Evolutionary conservation across 2,329 filamentous ascomycete species (phyloP), one percentile per base, ranked within the genome.

Genomic region (Aspergillus pseudoterreus): DNA sequence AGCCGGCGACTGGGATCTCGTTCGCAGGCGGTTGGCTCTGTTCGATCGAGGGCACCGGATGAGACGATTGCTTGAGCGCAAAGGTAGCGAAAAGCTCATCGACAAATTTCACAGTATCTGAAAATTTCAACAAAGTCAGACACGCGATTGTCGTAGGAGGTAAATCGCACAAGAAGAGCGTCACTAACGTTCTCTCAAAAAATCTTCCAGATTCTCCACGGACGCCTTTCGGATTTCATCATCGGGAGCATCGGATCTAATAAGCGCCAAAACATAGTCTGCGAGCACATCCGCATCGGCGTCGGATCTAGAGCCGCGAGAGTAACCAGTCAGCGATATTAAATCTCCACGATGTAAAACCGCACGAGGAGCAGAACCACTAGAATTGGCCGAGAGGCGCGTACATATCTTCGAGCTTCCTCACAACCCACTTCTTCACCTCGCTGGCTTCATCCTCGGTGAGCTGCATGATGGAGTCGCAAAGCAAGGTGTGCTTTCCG

Each of bases 271-370:
- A 6, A 84, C 80, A 60, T 84, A 85, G 58, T 85, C 82, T 27
- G 80, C 81, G 17, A 85, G 77, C 2, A 84, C 79, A 57, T 82
- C 81, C 11, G 77, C 76, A 62, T 85, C 82, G 27, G 81, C 82
- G 63, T 84, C 82, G n/a, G 79, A 82, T 56, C 81, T 82, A 45
- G 43, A 36, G 35, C 3, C 49, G 44, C 43, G 52, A 44, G 19
- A 15, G 22, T 9, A 10, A 3, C 15, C 33, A 8, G 22, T 49
- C 30, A 50, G 47, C 27, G 36, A 17, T 10, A 22, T 33, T 15
- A 8, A 17, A 17, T 17, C 11, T 15, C 24, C 3, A 41, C 22
- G 39, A 22, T 42, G 39, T 22, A 12, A 42, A 19, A 4, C 17
- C 14, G 27, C 27, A 42, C 35, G 2, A 15, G 14, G 3, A n/a